Base-by-base conservation (phyloP, 306 rosid species). In the Biancaea sappan region DNA sequence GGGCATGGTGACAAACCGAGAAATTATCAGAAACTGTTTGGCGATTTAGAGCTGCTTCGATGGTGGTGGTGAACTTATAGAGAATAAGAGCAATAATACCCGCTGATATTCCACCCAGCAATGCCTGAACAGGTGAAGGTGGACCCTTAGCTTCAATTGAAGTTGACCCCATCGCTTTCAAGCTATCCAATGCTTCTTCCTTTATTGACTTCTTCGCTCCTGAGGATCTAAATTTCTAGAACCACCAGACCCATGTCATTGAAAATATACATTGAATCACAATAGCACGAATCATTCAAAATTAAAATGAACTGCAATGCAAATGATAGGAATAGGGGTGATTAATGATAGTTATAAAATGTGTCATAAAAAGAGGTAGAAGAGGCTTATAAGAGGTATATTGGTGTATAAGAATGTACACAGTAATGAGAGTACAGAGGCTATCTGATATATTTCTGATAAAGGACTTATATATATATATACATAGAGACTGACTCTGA, bases 211-310 rank as follows among this genome's bases (percentile, higher is more conserved):
- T 87, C 87, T 87, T 90, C 72, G 60, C 91, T 75, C 93, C 99
- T 35, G 84, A 71, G 65, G 99, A 94, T 76, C 99, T 94, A 72
- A 87, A 87, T 94, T 94, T 83, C 99, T 94, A 75, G 44, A 75
- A 71, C 24, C 84, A 80, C 77, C 82, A 75, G 72, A 79, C 21
- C 68, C 53, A 40, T 64, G 78, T 77, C 80, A 82, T 63, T 52
- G 44, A 79, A 71, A 34, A 75, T 46, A 71, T 38, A 71, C 14
- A 22, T 24, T 37, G 35, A 70, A 53, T 44, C 66, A 51, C 37
- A 24, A 8, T 25, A 74, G 34, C 76, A 43, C 3, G 24, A 5
- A 32, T 15, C 26, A 43, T 52, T n/a, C 19, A 73, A 71, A 44
- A 65, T 31, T 69, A 65, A 72, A 61, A 24, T 64, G 22, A 53